Evolutionary conservation across 495 filamentous ascomycete genomes (phyloP), one percentile per base, ranked within the genome.

Genomic region (Penicillium pulvis): DNA sequence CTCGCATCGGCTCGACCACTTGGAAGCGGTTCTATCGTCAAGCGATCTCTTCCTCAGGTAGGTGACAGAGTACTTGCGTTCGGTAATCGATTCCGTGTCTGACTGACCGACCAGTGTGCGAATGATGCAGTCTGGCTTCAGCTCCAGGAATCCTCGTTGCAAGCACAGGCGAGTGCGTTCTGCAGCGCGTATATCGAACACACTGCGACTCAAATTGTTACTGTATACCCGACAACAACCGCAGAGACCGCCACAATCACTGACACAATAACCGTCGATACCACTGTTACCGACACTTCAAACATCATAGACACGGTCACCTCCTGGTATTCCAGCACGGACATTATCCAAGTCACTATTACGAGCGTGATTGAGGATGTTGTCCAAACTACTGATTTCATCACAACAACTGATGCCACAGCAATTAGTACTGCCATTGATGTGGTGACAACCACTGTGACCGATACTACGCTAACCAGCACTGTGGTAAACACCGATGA

Each of bases 361-460:
- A 46, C 43, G 23, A 46, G 43, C 19, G 43, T 46, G 4, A 10
- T 46, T 46, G 43, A 46, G 9, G 43, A 20, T 46, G 19, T 46
- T 23, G 43, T 46, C 43, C 23, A 23, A 24, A 24, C 43, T 46
- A 46, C 43, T 1, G 43, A 46, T 24, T 20, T 46, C 19, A 23
- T 46, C 43, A 46, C 43, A 10, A 46, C 43, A 10, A 46, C 43
- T 10, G 43, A 46, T 24, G 23, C 43, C 43, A 46, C 43, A 12
- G 19, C 10, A 20, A 0, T 46, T 46, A 23, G 2, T 12, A 46
- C 43, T 23, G 19, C 43, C 43, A 24, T 24, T 11, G 43, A 46
- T 12, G 43, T 11, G 19, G 23, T 46, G 19, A 46, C 43, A 46
- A 24, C 43, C 7, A 46, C 43, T 23, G 4, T 46, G 9, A 46